Base-by-base conservation (phyloP, 75 land plant genomes). In the Sequoiadendron giganteum region DNA sequence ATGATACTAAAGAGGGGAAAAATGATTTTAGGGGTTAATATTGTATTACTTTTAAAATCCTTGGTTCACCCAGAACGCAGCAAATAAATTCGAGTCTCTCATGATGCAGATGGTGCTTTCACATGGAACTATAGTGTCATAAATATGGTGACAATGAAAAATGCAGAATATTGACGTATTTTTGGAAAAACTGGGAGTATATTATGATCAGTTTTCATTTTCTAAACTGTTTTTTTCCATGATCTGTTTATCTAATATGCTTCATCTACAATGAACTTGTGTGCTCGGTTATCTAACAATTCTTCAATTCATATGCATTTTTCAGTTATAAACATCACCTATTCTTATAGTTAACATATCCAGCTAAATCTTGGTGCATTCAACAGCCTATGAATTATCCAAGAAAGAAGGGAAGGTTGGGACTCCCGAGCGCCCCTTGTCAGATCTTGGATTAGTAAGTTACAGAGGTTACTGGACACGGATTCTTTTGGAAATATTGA, bases 381-480 rank as follows among this genome's bases (percentile, higher is more conserved):
- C 11, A 75, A 49, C 92, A 96, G 98, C 99, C 30, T 98, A 98
- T 92, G 99, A 98, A 87, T 93, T 98, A 10, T 98, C 99, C 55
- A 98, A 98, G 93, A 98, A 98, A 86, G 99, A 98, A 92, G 91
- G 96, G 39, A 98, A 98, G 90, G 97, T 95, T 83, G 99, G 99
- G 21, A 98, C 99, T 68, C 99, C 99, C 15, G 99, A 98, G 88
- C 92, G 99, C 78, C 99, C 99, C 13, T 94, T 98, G 32, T 96
- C 99, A 73, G 99, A 98, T 73, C 95, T 98, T 72, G 99, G 99
- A 43, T 73, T 94, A 86, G 89, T 98, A 81, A 97, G 99, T 84
- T 98, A 98, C 87, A 91, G 96, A 78, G 99, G 98, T 10, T 98
- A 98, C 92, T 98, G 99, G 99, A 98, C 99, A 5, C 87, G 99